Evolutionary conservation across 2,329 filamentous ascomycete species (phyloP).

Genomic region (Xylaria sp.): DNA sequence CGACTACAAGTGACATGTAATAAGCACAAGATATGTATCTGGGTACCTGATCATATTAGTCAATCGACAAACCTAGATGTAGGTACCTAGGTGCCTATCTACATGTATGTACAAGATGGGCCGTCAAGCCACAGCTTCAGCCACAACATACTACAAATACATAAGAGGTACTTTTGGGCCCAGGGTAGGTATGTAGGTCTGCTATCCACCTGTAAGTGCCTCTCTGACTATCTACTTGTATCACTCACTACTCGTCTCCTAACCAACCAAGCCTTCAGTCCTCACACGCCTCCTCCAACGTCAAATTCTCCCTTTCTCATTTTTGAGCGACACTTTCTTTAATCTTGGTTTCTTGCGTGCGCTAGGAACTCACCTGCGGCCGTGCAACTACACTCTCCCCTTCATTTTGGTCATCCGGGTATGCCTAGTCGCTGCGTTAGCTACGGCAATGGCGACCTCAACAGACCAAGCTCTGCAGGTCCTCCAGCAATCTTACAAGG

Average conservation of each 20-base stretch:
- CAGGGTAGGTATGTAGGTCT: not conserved
- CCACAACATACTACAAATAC: slow-evolving; percentile 16
- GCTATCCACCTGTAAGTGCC: not conserved
- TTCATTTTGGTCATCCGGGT: not conserved
- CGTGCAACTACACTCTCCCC: not conserved
- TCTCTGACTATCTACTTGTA: not conserved
- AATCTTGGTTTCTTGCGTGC: not conserved
- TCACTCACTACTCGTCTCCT: slow-evolving; percentile 6
- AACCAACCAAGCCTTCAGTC: slow-evolving; percentile 9
- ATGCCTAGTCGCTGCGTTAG: not conserved
- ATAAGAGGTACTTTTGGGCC: not conserved
- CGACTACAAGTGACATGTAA: no score
- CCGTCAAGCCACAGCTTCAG: slow-evolving; percentile 11
- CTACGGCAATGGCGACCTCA: slow-evolving; percentile 48
- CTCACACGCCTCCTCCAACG: not conserved
- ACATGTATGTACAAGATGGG: not conserved
- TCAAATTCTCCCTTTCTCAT: not conserved
- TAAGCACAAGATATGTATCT: no score
- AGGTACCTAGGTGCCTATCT: not conserved
- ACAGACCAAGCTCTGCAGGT: slow-evolving; percentile 57
- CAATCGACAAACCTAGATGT: not conserved
- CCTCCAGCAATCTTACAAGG: slow-evolving; percentile 65
- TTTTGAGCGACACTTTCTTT: not conserved
- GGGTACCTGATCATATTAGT: no score
- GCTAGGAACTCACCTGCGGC: not conserved